Percentiles rank a stretch among this genome's conserved stretches.
Evolutionary conservation across 108 stramenopile species (phyloP).

Genomic region (Epithemia pelagica): DNA sequence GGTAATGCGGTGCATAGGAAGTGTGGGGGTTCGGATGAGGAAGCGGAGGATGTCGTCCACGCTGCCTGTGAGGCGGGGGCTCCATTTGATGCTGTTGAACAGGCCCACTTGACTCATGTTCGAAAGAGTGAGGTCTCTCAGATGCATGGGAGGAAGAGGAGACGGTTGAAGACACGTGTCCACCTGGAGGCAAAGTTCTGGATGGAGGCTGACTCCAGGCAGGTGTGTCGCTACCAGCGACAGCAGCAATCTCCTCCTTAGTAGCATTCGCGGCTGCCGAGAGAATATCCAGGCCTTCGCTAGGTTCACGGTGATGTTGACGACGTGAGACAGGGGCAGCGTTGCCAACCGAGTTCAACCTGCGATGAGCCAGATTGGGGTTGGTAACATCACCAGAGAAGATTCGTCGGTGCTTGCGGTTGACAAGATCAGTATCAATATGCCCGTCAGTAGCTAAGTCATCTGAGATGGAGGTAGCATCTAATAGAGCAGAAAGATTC

Average conservation of each 20-base stretch:
- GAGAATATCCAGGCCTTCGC: constrained; percentile 47
- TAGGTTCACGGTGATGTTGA: constrained; percentile 39
- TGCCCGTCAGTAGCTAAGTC: constrained; percentile 7
- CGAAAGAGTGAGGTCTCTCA: background rate
- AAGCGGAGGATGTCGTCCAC: constrained; percentile 5
- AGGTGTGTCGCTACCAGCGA: constrained; percentile 12
- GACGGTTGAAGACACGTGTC: background rate
- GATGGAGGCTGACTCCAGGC: no score
- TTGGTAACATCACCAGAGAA: constrained; percentile 51
- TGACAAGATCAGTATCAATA: background rate
- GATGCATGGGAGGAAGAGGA: background rate
- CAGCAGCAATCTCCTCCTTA: constrained; percentile 39
- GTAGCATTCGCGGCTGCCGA: constrained; percentile 49
- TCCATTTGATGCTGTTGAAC: constrained; percentile 2
- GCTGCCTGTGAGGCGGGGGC: background rate
- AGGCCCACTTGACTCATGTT: background rate
- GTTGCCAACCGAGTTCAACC: constrained; percentile 61
- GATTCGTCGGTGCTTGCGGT: constrained; percentile 53
- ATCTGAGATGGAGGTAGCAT: constrained; percentile 33
- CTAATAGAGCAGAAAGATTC: constrained; percentile 45
- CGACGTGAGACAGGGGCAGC: constrained; percentile 25
- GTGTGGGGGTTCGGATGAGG: constrained; percentile 6
- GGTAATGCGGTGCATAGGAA: constrained; percentile 5
- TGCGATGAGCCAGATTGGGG: constrained; percentile 57
- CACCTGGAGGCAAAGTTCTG: constrained; percentile 1